Evolutionary conservation across 116 monocot genomes (phyloP).

Genomic region (Cymodocea nodosa): DNA sequence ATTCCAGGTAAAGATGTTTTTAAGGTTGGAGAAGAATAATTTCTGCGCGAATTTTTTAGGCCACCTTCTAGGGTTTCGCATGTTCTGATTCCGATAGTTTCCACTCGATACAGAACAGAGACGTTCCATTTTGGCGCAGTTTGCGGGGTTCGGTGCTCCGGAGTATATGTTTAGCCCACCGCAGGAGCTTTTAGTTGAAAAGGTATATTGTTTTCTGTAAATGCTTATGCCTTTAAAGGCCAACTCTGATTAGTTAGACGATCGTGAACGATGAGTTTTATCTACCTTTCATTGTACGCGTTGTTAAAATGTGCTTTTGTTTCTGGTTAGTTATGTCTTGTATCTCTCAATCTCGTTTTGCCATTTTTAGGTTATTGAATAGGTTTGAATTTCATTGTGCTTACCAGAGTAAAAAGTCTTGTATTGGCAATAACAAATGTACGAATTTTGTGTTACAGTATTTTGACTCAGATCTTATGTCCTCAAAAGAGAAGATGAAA

Average conservation of each 20-base stretch:
- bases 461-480: constrained; percentile 87
- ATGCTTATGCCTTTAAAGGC: neutral
- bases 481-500: constrained; percentile 86
- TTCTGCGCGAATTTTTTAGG: neutral
- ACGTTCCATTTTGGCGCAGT: constrained; percentile 2
- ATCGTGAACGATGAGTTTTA: neutral
- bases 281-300: too few relatives aligned
- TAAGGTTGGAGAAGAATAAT: neutral
- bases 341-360: too few relatives aligned
- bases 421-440: too few relatives aligned
- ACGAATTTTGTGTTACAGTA: constrained; percentile 31
- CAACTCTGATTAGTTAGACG: neutral
- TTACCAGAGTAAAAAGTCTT: too few relatives aligned
- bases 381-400: too few relatives aligned
- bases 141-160: constrained; percentile 3
- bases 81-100: neutral
- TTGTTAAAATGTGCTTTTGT: too few relatives aligned
- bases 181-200: constrained; percentile 10
- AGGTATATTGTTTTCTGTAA: neutral
- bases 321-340: too few relatives aligned
- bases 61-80: neutral
- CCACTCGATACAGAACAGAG: neutral
- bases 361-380: too few relatives aligned
- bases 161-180: constrained; percentile 6
- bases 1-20: neutral